Conservation (phyloP, 2,329 filamentous ascomycete species). For the Trichoderma sp. region DNA sequence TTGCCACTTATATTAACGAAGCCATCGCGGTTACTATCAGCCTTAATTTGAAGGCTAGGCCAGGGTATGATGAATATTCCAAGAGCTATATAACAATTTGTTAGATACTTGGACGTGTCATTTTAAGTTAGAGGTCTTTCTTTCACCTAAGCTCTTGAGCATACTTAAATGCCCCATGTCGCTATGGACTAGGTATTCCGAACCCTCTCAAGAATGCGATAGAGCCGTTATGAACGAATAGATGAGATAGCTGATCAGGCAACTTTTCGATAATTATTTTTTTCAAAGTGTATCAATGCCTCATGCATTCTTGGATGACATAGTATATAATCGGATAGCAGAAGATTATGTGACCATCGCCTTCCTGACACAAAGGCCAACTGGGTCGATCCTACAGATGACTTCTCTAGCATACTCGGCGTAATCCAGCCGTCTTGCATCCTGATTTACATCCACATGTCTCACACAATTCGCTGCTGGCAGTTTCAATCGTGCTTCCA, state of each 20-base stretch:
- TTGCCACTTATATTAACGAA: too few species aligned
- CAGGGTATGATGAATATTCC: neutral
- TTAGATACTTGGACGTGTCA: neutral
- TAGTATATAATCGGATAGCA: neutral
- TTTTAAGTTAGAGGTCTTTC: neutral
- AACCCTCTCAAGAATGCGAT: too few species aligned
- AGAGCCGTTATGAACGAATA: too few species aligned
- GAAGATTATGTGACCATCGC: too few species aligned
- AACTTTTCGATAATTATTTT: too few species aligned
- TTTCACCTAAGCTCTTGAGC: neutral
- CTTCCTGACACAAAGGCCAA: neutral
- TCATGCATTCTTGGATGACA: too few species aligned
- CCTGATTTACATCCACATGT: neutral
- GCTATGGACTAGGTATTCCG: neutral
- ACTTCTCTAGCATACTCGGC: neutral
- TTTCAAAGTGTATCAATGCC: too few species aligned
- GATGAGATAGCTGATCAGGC: too few species aligned
- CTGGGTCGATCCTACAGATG: neutral
- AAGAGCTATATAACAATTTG: neutral
- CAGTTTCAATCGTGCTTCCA: too few species aligned
- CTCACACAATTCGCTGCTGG: neutral
- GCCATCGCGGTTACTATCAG: neutral
- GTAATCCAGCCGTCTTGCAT: neutral
- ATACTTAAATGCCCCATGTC: neutral
- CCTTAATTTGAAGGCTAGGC: neutral